Base-by-base conservation (phyloP, 345 rosid genomes). In the Adansonia digitata region DNA sequence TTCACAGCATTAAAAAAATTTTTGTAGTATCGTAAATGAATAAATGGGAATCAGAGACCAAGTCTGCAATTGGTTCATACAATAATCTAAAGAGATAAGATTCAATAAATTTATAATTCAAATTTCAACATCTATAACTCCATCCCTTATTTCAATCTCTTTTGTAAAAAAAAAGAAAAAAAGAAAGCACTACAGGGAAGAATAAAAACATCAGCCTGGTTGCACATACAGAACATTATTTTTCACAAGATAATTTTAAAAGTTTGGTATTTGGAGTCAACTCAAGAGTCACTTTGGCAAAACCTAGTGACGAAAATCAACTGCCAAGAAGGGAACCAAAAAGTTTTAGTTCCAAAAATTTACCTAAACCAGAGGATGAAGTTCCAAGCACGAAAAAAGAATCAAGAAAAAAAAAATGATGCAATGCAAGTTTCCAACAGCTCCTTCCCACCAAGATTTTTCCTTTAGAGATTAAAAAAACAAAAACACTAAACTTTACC, bases 401-500 rank as follows among this genome's bases (percentile, higher is more conserved):
- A 85, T 83, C 79, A 83, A 85, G 80, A 31, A 78, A 89, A 78
- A 89, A 84, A 82, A 87, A 81, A 40, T 79, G 81, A 79, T 69
- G 79, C 83, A 84, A 80, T 68, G 84, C 76, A 81, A 74, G 86
- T 82, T 77, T 62, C 79, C 79, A 86, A 86, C 83, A 82, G 83
- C 85, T 84, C 77, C 85, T 81, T 83, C 83, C 90, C 86, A 82
- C 85, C 80, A 80, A 73, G 77, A 81, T 62, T 70, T 64, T 53
- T 22, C 20, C 8, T 10, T 42, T 10, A 42, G 10, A 42, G 11
- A 42, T 42, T 42, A 42, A 7, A 42, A 42, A 42, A 42, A 1
- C n/a, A 42, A 7, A 7, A 42, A 42, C 12, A 3, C 59, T 8
- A 53, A 22, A 53, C 2, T 53, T 81, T 74, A 76, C 83, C 79